These are phyloP conservation scores for Calonectria henricotiae DNA, from an alignment of 2,329 filamentous ascomycete species.

Conservation along the genomic window DNA sequence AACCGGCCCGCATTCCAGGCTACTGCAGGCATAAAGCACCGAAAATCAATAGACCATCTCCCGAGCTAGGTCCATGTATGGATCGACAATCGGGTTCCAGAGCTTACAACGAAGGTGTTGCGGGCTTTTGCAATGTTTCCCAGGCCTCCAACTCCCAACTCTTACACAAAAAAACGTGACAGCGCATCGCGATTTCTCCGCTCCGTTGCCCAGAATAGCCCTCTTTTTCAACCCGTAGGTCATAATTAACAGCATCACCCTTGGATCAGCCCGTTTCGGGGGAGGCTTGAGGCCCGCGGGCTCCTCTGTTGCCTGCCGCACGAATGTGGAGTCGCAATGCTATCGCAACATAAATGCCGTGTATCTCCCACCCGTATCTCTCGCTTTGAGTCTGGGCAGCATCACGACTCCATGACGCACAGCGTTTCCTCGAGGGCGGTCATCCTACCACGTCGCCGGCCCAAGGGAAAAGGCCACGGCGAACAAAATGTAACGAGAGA, in stretches of 20 bases:
- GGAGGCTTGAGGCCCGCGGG: constrained; percentile 18
- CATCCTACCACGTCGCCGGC: constrained; percentile 11
- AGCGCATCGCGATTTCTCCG: constrained; percentile 19
- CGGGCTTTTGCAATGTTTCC: constrained; percentile 8
- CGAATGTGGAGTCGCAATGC: constrained; percentile 4
- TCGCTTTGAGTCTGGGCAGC: neutral
- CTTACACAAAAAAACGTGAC: constrained; percentile 11
- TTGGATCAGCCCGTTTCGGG: constrained; percentile 14
- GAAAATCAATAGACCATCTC: constrained; percentile 15
- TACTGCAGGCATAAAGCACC: constrained; percentile 21
- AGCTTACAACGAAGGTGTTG: constrained; percentile 1
- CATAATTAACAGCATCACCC: constrained; percentile 24
- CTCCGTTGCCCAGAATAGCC: constrained; percentile 9
- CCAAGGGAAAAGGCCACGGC: constrained; percentile 10
- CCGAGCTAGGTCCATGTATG: constrained; percentile 5
- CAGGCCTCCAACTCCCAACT: neutral
- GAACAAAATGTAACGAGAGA: constrained; percentile 12
- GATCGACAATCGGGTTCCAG: neutral
- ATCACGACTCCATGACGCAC: constrained; percentile 25
- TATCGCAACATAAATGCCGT: constrained; percentile 24
- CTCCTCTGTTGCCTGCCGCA: constrained; percentile 17
- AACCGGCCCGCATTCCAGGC: constrained; percentile 6
- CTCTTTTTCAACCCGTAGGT: constrained; percentile 21
- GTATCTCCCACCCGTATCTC: constrained; percentile 13
- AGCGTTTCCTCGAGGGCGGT: constrained; percentile 2